Evolutionary conservation across 371 early-diverging fungal species (phyloP).

Genomic region (Mucor racemosus): DNA sequence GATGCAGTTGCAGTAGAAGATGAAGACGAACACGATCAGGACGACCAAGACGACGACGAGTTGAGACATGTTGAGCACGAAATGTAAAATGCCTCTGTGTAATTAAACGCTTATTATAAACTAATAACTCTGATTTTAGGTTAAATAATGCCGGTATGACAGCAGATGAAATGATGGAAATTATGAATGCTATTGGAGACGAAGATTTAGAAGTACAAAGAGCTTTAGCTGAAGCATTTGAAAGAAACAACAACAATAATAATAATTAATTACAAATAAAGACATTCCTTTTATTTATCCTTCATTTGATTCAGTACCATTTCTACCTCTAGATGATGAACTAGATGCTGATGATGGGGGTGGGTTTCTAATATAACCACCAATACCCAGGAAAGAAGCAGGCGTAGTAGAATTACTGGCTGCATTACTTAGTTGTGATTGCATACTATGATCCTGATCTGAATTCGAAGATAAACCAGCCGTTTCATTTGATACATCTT

Average conservation of each 20-base stretch:
- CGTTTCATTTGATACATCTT: constrained; percentile 11
- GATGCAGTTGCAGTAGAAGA: neutral
- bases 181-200: constrained; percentile 28
- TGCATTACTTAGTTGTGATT: constrained; percentile 22
- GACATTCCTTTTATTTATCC: constrained; percentile 9
- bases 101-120: no score
- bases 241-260: constrained; percentile 16
- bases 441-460: constrained; percentile 27
- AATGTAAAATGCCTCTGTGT: neutral
- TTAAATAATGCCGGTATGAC: constrained; percentile 2
- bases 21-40: neutral
- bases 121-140: neutral
- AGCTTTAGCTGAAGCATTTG: constrained; percentile 33
- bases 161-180: constrained; percentile 25
- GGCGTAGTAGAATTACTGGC: constrained; percentile 14
- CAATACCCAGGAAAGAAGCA: constrained; percentile 6
- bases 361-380: constrained; percentile 9
- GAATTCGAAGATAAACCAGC: constrained; percentile 23
- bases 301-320: constrained; percentile 24
- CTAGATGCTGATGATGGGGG: constrained; percentile 20
- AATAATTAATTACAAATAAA: neutral
- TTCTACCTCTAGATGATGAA: constrained; percentile 18
- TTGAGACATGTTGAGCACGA: constrained; percentile 2
- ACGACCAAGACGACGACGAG: constrained; percentile 1
- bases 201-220: constrained; percentile 39